Evolutionary conservation across 2,329 filamentous ascomycete species (phyloP), one percentile per base, ranked within the genome.

Genomic region (Hirsutella rhossiliensis): DNA sequence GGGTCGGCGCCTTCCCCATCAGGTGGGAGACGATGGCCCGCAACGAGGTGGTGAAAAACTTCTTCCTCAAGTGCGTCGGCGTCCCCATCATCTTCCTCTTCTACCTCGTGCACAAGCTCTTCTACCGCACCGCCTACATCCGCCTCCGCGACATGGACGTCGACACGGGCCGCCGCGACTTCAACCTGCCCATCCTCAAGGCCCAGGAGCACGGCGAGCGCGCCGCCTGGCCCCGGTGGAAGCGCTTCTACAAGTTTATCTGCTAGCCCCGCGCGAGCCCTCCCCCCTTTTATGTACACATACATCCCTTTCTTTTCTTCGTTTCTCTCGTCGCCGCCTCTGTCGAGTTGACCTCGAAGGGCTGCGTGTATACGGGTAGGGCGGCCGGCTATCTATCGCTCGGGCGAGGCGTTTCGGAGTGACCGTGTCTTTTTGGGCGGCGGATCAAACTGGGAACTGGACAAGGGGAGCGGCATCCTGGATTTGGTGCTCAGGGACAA

Each of bases 1-100:
- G 87, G 85, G 81, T 84, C 41, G 87, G 84, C 27, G 80, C 85
- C 4, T 88, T 80, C 58, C 88, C 89, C 4, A 73, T 90, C 40
- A 75, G 68, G 20, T 81, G 75, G 56, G 54, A 56, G 5, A 43
- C 62, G 0, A 67, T 68, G 60, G 67, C 67, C 1, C 49, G 66
- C 5, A 38, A 54, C 2, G 60, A 69, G 8, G 66, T 79, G 36
- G 75, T 76, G 0, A 61, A 76, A 49, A 78, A 71, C 51, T 94
- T 90, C 64, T 94, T 94, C 63, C 65, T 81, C 47, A 72, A 76
- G 48, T 87, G 82, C 60, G 70, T 87, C 49, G 81, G 82, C 5
- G 77, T 77, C 1, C 84, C 84, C 13, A 77, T 87, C 50, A 75
- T 87, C 20, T 51, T 80, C 17, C 51, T 71, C 34, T 84, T 82